Conservation (phyloP, 2,329 filamentous ascomycete species). For the Microcyclospora pomicola region DNA sequence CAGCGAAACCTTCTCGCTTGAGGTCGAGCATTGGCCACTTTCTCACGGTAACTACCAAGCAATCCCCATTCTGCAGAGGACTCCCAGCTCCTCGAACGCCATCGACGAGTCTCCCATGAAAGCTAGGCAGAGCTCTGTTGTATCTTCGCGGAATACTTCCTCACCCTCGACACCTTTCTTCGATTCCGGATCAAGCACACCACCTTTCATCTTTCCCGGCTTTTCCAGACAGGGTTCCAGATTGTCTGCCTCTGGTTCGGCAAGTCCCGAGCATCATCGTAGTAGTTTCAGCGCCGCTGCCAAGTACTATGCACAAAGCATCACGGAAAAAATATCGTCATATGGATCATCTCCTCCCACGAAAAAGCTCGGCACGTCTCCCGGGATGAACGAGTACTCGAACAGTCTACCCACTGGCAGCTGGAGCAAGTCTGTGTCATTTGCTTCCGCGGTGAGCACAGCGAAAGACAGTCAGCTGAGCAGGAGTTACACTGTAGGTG, state of each 20-base stretch:
- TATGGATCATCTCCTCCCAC: conserved; percentile 21
- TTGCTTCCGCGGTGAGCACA: conserved; percentile 20
- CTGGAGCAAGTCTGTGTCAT: conserved; percentile 29
- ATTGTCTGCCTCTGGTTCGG: conserved; percentile 16
- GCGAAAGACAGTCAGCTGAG: conserved; percentile 21
- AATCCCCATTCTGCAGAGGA: background rate
- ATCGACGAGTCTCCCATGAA: conserved; percentile 8
- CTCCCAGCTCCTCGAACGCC: background rate
- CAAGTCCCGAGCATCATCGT: conserved; percentile 19
- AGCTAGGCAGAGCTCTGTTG: conserved; percentile 7
- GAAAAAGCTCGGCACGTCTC: conserved; percentile 13
- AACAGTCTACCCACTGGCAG: conserved; percentile 26
- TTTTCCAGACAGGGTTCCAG: conserved; percentile 10
- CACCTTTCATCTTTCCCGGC: conserved; percentile 13
- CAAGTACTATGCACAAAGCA: conserved; percentile 21
- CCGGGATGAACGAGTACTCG: conserved; percentile 15
- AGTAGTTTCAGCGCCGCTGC: conserved; percentile 22
- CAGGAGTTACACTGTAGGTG: conserved; percentile 10
- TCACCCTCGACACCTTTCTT: conserved; percentile 18
- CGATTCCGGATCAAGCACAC: conserved; percentile 17
- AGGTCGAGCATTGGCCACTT: conserved; percentile 2
- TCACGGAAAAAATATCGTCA: conserved; percentile 17
- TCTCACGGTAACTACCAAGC: background rate
- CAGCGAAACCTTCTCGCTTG: background rate
- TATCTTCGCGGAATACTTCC: conserved; percentile 15